Base-by-base conservation (phyloP, 345 rosid species). In the Bretschneidera sinensis region DNA sequence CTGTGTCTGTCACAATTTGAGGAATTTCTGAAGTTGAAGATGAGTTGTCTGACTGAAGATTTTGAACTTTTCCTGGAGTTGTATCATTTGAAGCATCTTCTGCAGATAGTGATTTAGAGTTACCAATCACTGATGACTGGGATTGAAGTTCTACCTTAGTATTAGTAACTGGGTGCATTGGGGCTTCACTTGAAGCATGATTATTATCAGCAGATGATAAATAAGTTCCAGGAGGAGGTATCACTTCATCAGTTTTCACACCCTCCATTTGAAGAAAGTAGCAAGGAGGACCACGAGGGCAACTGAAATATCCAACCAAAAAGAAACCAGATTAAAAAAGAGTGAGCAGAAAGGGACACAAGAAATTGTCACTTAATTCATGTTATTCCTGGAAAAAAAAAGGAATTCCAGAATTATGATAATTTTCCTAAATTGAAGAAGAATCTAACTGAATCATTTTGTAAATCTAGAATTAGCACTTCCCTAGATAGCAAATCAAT, bases 251-350 rank as follows among this genome's bases (percentile, higher is more conserved):
- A 43, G 64, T 20, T 67, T 72, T 71, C 35, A 61, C 75, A 59
- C 74, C 80, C 73, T 81, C 88, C 88, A 87, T 84, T 63, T 28
- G 43, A 62, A 23, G 55, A 74, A 70, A 24, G 51, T 67, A 57
- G 23, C 39, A 51, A 68, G 57, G 57, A 52, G 56, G 13, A 31
- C 64, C 19, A 17, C 43, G 15, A 67, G 48, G 65, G 25, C 47
- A 59, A 56, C 81, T 69, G 72, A 70, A 75, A 66, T 24, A 55
- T 54, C 21, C 62, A 54, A 47, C 33, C 19, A 51, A 50, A 21
- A 1, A 14, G 15, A 39, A 39, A 39, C 16, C 15, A 39, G 2
- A 39, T 39, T 5, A 11, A n/a, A n/a, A n/a, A n/a, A n/a, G n/a
- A n/a, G n/a, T n/a, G n/a, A n/a, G n/a, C n/a, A n/a, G n/a, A n/a